Conservation (phyloP, 176 grass and related monocot species). For the Hordeum marinum region DNA sequence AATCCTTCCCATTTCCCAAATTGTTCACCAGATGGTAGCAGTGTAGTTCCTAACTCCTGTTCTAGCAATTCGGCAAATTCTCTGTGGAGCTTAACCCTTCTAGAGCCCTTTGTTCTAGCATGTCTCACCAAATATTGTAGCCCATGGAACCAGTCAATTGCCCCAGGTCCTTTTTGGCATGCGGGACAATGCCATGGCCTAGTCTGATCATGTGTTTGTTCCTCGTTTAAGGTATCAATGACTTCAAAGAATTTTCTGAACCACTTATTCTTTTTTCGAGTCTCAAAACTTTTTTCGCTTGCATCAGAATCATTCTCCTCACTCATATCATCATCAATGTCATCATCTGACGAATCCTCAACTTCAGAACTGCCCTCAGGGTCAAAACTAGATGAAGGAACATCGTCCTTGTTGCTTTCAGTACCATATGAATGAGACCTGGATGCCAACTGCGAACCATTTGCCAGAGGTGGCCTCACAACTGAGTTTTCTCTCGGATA, state of each 20-base stretch:
- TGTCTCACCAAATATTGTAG: conserved; percentile 74
- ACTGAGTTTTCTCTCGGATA: conserved; percentile 26
- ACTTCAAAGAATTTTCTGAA: conserved; percentile 71
- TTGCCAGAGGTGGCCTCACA: conserved; percentile 42
- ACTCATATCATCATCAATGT: conserved; percentile 56
- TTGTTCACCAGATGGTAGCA: conserved; percentile 65
- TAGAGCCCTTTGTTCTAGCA: conserved; percentile 80
- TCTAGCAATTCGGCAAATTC: conserved; percentile 74
- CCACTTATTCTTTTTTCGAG: conserved; percentile 67
- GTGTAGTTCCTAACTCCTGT: conserved; percentile 78
- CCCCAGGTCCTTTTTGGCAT: conserved; percentile 89
- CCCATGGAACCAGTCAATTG: conserved; percentile 89
- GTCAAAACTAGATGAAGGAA: conserved; percentile 18
- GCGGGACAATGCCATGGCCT: conserved; percentile 74
- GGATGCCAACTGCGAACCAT: conserved; percentile 59
- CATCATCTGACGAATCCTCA: conserved; percentile 39
- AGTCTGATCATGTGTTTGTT: conserved; percentile 60
- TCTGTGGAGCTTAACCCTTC: conserved; percentile 71
- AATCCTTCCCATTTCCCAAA: conserved; percentile 89
- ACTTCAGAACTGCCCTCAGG: conserved; percentile 35
- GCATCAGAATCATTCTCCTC: conserved; percentile 79
- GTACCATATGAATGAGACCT: conserved; percentile 34
- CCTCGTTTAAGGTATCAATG: conserved; percentile 46
- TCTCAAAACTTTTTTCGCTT: conserved; percentile 62
- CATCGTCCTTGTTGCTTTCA: conserved; percentile 39